Percentiles rank a stretch among this genome's conserved stretches.
Evolutionary conservation across 805 yeast genomes (phyloP).

Genomic region (Metschnikowia lochheadii): DNA sequence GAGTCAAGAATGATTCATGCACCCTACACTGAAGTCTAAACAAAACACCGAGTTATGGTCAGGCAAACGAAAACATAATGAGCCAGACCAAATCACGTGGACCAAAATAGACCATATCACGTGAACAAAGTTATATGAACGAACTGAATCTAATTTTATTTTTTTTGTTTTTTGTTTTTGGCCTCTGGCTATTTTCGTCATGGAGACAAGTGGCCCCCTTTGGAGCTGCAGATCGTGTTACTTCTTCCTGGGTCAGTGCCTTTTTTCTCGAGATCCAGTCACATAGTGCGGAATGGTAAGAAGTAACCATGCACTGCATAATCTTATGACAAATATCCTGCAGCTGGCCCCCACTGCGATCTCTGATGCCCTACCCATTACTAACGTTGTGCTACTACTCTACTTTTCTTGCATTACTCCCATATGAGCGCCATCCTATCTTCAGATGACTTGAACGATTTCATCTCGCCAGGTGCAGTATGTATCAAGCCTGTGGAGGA

Average conservation of each 20-base stretch:
- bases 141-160: too few relatives aligned
- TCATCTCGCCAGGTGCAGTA: slow-evolving; percentile 90
- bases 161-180: too few relatives aligned
- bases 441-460: slow-evolving; percentile 89
- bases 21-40: too few relatives aligned
- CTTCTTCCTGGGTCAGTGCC: background rate
- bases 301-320: background rate
- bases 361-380: background rate
- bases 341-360: background rate
- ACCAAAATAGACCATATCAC: too few relatives aligned
- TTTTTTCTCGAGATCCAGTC: slow-evolving; percentile 1
- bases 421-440: slow-evolving; percentile 83
- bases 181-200: too few relatives aligned
- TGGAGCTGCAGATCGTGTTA: background rate
- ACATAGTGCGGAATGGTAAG: background rate
- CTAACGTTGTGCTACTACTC: background rate
- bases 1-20: too few relatives aligned
- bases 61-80: too few relatives aligned
- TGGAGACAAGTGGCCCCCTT: background rate
- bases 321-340: slow-evolving; percentile 3
- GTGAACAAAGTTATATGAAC: too few relatives aligned
- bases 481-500: slow-evolving; percentile 83
- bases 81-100: too few relatives aligned
- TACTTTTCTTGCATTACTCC: background rate
- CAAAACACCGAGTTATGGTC: too few relatives aligned